Percentiles rank a stretch among this genome's conserved stretches.
Evolutionary conservation across 805 yeast species (phyloP).

Genomic region (Torulaspora gathmanii): DNA sequence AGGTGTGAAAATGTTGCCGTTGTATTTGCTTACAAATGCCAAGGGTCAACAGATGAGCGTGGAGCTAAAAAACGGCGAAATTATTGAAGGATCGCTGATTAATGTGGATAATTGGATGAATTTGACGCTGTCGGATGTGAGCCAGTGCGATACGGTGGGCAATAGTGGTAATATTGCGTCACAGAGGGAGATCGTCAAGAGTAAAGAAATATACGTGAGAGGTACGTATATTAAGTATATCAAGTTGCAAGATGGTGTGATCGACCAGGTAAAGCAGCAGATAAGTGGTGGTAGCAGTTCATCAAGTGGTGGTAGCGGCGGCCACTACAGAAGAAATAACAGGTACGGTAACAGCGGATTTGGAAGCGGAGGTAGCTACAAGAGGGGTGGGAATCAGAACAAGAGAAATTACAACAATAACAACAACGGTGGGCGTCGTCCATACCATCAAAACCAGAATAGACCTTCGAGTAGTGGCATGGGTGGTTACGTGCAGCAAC

Average conservation of each 20-base stretch:
- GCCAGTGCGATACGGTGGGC: constrained; percentile 27
- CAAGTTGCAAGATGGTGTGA: constrained; percentile 69
- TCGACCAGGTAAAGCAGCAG: constrained; percentile 70
- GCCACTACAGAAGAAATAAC: constrained; percentile 14
- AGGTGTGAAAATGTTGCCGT: constrained; percentile 58
- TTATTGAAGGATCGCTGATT: constrained; percentile 74
- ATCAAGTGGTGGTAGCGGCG: constrained; percentile 37
- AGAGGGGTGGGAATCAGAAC: constrained; percentile 28
- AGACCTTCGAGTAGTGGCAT: constrained; percentile 24
- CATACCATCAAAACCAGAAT: constrained; percentile 8
- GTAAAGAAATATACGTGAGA: constrained; percentile 73
- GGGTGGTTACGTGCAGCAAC: constrained; percentile 35
- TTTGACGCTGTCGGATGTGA: constrained; percentile 71
- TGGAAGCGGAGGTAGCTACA: constrained; percentile 28
- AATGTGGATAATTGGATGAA: constrained; percentile 97
- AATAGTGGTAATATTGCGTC: constrained; percentile 29
- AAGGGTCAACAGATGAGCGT: constrained; percentile 83
- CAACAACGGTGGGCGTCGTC: constrained; percentile 10
- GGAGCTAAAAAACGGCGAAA: constrained; percentile 88
- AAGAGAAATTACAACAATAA: constrained; percentile 30
- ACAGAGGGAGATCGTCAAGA: constrained; percentile 48
- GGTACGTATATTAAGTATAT: constrained; percentile 80
- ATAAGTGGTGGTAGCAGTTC: constrained; percentile 46
- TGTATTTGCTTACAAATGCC: constrained; percentile 84
- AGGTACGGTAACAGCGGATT: constrained; percentile 33